Evolutionary conservation across 805 yeast genomes (phyloP).

Genomic region (Myxozyma neotropica): DNA sequence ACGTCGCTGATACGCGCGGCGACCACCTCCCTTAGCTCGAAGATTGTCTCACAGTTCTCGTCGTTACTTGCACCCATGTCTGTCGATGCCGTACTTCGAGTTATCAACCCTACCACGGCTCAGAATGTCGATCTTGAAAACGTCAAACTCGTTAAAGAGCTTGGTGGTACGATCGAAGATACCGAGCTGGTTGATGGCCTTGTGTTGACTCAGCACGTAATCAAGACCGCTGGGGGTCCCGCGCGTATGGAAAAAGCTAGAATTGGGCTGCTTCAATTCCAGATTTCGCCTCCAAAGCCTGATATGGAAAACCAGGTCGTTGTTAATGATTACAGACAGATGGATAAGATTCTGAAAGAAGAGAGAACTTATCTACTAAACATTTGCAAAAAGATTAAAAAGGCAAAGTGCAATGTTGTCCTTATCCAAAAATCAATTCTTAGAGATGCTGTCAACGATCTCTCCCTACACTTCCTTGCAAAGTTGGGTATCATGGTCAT

Average conservation of each 20-base stretch:
- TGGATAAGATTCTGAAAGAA: constrained; percentile 98
- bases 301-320: constrained; percentile 97
- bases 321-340: constrained; percentile 96
- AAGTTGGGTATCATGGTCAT: constrained; percentile 92
- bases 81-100: constrained; percentile 87
- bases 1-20: constrained; percentile 90
- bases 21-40: constrained; percentile 87
- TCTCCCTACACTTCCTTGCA: constrained; percentile 91
- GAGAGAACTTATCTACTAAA: constrained; percentile 94
- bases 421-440: constrained; percentile 89
- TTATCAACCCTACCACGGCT: constrained; percentile 60
- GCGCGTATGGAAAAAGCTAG: constrained; percentile 90
- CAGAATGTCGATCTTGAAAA: constrained; percentile 81
- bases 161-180: constrained; percentile 97
- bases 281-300: constrained; percentile 94
- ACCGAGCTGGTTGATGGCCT: constrained; percentile 92
- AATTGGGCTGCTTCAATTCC: constrained; percentile 89
- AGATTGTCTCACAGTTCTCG: constrained; percentile 92
- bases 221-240: constrained; percentile 94
- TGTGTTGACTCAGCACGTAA: constrained; percentile 85
- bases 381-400: constrained; percentile 93
- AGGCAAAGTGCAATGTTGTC: constrained; percentile 92
- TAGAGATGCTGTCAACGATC: constrained; percentile 92
- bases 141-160: constrained; percentile 86
- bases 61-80: constrained; percentile 86